Base-by-base conservation (phyloP, 1,284 basidiomycete species). In the Cryptococcus deneoformans region DNA sequence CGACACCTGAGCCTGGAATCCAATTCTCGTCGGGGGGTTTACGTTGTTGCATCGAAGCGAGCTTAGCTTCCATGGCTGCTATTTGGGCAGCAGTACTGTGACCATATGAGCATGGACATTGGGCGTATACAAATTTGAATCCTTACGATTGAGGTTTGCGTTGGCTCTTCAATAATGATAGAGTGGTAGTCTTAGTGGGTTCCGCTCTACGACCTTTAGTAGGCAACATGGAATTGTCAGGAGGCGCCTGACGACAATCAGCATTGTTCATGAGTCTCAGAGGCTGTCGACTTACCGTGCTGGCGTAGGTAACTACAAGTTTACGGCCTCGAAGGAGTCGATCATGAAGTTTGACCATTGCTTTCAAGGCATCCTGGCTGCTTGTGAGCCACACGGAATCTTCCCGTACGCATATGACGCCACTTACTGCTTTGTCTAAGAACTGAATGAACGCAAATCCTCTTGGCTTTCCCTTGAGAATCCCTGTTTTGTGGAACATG, bases 381-480 rank as follows among this genome's bases (percentile, higher is more conserved):
- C 37, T 11, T 7, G 47, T 39, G n/a, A 47, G 46, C 16, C 40
- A 3, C 34, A 44, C 20, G 36, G 44, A 2, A 29, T 16, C 38
- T 29, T 16, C 6, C 47, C 16, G 53, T 35, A 44, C 9, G 24
- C 6, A 58, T 42, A 43, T 14, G 16, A 53, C 43, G 38, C 24
- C 51, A 87, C 91, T 81, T 78, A 96, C 93, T 79, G 87, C 85
- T 77, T 86, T 82, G 51, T 83, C 82, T 36, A 82, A 82, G 71
- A 87, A 97, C 78, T 97, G 92, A 38, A 99, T 80, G 67, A 98
- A 99, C 0, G 93, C 94, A 75, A 94, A 99, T 2, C 95, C 95
- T 16, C 93, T 82, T 1, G 95, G 92, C 74, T 92, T 95, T 11
- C 95, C 95, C 75, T 88, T 92, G 67, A 87, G 79, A 4, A 87